Percentiles rank a stretch among this genome's conserved stretches.
phyloP scores from a whole-genome alignment of 768 basidiomycete species.

The Agrocybe chaxingu region DNA sequence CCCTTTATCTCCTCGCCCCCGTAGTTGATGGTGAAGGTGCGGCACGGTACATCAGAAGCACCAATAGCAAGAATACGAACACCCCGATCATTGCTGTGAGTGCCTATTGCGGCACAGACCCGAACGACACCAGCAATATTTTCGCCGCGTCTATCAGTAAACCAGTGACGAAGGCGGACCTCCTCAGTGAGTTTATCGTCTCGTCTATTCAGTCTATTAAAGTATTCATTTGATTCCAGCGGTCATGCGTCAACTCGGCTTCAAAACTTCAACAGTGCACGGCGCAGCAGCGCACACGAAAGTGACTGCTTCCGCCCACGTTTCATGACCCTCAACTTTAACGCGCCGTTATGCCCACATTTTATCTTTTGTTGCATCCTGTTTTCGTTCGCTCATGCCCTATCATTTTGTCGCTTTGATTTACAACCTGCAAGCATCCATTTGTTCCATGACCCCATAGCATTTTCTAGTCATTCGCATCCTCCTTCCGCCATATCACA shows the following conservation, averaged over 20 bases:
- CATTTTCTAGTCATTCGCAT: constrained; percentile 29
- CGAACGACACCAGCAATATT: constrained; percentile 59
- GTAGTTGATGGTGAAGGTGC: constrained; percentile 94
- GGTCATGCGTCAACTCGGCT: constrained; percentile 83
- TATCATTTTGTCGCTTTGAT: constrained; percentile 31
- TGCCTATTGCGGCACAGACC: constrained; percentile 76
- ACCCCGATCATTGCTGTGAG: constrained; percentile 93
- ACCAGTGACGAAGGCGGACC: constrained; percentile 84
- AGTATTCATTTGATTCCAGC: constrained; percentile 21
- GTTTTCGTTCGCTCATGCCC: constrained; percentile 29
- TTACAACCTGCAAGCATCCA: constrained; percentile 32
- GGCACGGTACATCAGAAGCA: constrained; percentile 95
- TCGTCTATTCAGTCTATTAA: constrained; percentile 1
- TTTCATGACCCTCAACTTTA: constrained; percentile 28
- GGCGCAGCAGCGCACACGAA: constrained; percentile 50
- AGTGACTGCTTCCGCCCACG: constrained; percentile 43
- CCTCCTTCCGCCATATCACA: constrained; percentile 30
- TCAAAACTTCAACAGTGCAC: constrained; percentile 78
- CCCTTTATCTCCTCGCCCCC: constrained; percentile 4
- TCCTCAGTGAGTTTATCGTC: constrained; percentile 45
- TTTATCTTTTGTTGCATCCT: constrained; percentile 13
- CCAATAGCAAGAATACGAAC: constrained; percentile 89
- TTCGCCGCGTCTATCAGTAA: constrained; percentile 85
- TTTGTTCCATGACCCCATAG: constrained; percentile 17
- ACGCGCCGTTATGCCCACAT: constrained; percentile 21